Percentiles rank a stretch among this genome's conserved stretches.
Evolutionary conservation across 179 eudicot species (phyloP).

Genomic region (Gypsophila paniculata): DNA sequence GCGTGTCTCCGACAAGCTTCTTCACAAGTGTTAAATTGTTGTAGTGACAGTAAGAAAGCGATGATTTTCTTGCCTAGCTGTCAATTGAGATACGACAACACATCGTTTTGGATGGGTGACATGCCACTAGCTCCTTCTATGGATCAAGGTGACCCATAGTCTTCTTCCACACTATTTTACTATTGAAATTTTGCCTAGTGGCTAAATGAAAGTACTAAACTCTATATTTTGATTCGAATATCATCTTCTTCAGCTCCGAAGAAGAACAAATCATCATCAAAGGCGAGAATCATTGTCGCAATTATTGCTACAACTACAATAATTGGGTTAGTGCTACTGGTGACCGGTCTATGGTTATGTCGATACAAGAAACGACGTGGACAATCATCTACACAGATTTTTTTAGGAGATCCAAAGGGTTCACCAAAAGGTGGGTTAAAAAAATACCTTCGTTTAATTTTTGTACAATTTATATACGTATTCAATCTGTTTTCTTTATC

Average conservation of each 20-base stretch:
- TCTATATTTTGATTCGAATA: neutral
- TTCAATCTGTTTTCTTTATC: too few relatives aligned
- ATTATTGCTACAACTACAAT: neutral
- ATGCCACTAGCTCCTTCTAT: slow-evolving; percentile 4
- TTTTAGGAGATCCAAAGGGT: neutral
- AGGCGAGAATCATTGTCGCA: neutral
- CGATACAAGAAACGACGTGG: neutral
- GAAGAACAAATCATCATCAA: neutral
- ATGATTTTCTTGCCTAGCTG: slow-evolving; percentile 17
- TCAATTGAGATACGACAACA: slow-evolving; percentile 17
- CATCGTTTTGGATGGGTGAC: neutral
- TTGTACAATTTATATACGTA: too few relatives aligned
- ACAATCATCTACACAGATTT: neutral
- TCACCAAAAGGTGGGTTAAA: neutral
- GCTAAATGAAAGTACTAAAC: neutral
- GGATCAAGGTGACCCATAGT: neutral
- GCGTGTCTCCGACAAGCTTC: slow-evolving; percentile 9
- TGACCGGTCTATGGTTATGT: slow-evolving; percentile 3
- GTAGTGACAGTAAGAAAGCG: slow-evolving; percentile 2
- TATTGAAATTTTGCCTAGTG: neutral
- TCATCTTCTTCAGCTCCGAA: neutral
- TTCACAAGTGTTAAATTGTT: slow-evolving; percentile 1
- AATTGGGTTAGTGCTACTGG: neutral
- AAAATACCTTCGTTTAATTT: too few relatives aligned
- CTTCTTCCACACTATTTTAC: neutral